Conservation (phyloP, 345 rosid species). For the Rubroshorea leprosula region DNA sequence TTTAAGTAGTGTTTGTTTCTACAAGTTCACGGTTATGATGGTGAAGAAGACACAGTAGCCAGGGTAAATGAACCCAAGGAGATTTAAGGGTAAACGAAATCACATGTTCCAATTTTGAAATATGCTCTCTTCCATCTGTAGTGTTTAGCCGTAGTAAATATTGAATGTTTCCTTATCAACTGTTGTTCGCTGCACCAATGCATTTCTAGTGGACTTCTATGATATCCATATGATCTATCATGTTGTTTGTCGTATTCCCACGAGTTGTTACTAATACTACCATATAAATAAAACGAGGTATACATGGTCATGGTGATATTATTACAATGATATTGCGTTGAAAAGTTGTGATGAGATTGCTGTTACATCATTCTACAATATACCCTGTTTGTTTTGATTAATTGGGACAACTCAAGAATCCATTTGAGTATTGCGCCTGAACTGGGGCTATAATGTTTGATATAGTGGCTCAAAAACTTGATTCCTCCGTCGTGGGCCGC, state of each 20-base stretch:
- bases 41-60: constrained; percentile 23
- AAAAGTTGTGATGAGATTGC: no score
- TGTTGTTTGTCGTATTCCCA: no score
- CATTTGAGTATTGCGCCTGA: neutral
- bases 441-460: neutral
- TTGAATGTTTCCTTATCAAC: no score
- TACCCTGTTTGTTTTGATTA: neutral
- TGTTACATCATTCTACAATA: neutral
- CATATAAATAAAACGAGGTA: no score
- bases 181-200: no score
- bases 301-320: no score
- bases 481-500: constrained; percentile 72
- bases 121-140: no score
- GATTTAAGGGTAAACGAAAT: constrained; percentile 4
- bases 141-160: no score
- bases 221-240: no score
- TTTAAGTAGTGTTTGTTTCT: constrained; percentile 4
- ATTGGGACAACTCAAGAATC: neutral
- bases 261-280: no score
- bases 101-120: neutral
- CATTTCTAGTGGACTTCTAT: no score
- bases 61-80: constrained; percentile 26
- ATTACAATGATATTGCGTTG: no score
- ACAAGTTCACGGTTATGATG: constrained; percentile 12
- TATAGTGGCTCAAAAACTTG: constrained; percentile 50